Base-by-base conservation (phyloP, 345 rosid genomes). In the Dipteronia dyeriana region DNA sequence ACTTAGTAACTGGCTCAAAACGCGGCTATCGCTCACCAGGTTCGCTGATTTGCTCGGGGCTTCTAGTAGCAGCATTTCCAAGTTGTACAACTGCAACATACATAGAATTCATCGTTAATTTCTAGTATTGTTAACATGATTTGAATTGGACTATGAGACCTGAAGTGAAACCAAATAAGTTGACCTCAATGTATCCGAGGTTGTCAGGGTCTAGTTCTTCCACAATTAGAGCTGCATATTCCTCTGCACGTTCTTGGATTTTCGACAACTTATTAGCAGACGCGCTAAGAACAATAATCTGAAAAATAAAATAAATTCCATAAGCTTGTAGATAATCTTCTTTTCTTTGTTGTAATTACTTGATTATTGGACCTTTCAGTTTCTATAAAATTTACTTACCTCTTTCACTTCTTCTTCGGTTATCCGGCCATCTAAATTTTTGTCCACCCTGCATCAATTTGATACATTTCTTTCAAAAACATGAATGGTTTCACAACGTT, bases 211-310 rank as follows among this genome's bases (percentile, higher is more conserved):
- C 97, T 2, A 94, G 84, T 62, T 92, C 97, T 88, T 94, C 98
- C 93, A 92, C 88, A 85, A 94, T 94, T 59, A 92, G 82, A 26
- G 97, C 94, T 70, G 92, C 94, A 75, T 94, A 91, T 83, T 94
- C 98, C 78, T 90, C 91, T 16, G 88, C 90, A 29, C 75, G 67
- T 47, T 92, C 91, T 82, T 86, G 91, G 74, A 94, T 91, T 82
- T 86, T 92, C 45, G 91, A 88, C 79, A 92, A 78, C 84, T 90
- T 90, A 70, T 92, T 94, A 6, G 97, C 93, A 31, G 93, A 87
- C 51, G 98, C 97, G 75, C 97, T 94, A 70, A 90, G 60, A 4
- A 84, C 78, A 79, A 94, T 94, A 75, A 94, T 94, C 98, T 94
- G 88, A 71, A 82, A 72, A 20, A 78, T 26, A 16, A 67, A 7